phyloP scores from a whole-genome alignment of 179 eudicot genomes.

The Carnegiea gigantea region DNA sequence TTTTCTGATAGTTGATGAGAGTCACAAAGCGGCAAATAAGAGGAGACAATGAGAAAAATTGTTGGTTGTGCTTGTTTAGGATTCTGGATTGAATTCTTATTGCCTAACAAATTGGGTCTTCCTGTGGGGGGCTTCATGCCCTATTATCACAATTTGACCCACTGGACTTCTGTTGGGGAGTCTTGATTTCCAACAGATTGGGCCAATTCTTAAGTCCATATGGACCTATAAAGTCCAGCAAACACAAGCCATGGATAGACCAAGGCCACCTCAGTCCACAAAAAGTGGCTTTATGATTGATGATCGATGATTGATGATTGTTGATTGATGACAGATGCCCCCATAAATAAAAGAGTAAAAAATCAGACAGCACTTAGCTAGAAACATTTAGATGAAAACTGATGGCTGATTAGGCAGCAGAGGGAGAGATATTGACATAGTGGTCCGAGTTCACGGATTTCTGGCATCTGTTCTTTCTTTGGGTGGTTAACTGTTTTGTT shows the following conservation, averaged over 20 bases:
- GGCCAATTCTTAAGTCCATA: constrained; percentile 11
- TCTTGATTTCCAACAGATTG: neutral
- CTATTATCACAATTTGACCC: constrained; percentile 8
- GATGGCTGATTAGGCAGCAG: constrained; percentile 24
- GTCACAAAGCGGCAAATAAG: too few relatives aligned
- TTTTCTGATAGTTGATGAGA: too few relatives aligned
- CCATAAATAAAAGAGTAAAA: neutral
- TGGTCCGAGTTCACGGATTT: constrained; percentile 18
- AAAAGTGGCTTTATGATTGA: constrained; percentile 17
- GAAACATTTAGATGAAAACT: constrained; percentile 17
- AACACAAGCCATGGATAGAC: neutral
- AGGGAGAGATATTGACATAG: neutral
- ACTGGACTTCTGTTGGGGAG: neutral
- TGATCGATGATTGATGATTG: neutral
- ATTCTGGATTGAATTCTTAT: neutral
- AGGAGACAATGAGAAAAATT: too few relatives aligned
- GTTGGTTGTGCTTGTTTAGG: neutral
- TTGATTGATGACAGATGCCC: neutral
- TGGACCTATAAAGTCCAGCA: constrained; percentile 10
- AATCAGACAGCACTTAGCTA: constrained; percentile 12
- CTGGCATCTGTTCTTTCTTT: constrained; percentile 14
- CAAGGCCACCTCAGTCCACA: constrained; percentile 17
- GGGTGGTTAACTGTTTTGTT: constrained; percentile 15
- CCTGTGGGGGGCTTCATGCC: neutral
- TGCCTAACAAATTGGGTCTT: neutral